These are phyloP conservation scores for Malassezia obtusa DNA, from an alignment of 1,284 basidiomycete species.

Conservation along the genomic window DNA sequence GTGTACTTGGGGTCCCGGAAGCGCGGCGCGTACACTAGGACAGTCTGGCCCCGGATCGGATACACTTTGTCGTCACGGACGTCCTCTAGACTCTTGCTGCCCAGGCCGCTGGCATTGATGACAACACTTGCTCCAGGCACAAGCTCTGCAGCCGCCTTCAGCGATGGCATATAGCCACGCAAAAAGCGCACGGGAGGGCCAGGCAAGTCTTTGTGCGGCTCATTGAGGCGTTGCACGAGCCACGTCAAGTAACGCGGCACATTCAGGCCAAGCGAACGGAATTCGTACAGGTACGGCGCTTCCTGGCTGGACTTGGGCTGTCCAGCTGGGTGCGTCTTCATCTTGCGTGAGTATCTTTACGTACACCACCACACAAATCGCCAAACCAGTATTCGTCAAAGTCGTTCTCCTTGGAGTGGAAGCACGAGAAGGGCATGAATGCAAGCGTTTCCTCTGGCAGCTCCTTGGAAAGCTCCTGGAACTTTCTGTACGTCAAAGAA, in stretches of 20 bases:
- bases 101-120: conserved; percentile 52
- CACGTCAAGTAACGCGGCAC: conserved; percentile 29
- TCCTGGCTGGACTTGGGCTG: not conserved
- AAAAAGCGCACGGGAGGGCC: conserved; percentile 23
- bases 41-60: conserved; percentile 77
- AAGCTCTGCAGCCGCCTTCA: conserved; percentile 14
- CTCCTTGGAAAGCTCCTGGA: conserved; percentile 18
- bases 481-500: conserved; percentile 24
- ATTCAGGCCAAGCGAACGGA: conserved; percentile 27
- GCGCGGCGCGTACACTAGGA: conserved; percentile 63
- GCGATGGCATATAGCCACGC: conserved; percentile 17
- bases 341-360: not conserved
- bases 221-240: conserved; percentile 25
- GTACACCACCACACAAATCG: conserved; percentile 16
- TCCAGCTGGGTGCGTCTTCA: not conserved
- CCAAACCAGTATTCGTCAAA: conserved; percentile 26
- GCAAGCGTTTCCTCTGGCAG: conserved; percentile 25
- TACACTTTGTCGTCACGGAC: conserved; percentile 64
- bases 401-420: conserved; percentile 16
- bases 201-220: conserved; percentile 1
- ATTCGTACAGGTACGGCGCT: conserved; percentile 20
- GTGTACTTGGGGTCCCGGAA: conserved; percentile 17
- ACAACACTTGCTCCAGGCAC: conserved; percentile 34
- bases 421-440: conserved; percentile 27
- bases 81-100: conserved; percentile 30